Conservation (phyloP, 306 rosid genomes). For the Cajanus cajan region DNA sequence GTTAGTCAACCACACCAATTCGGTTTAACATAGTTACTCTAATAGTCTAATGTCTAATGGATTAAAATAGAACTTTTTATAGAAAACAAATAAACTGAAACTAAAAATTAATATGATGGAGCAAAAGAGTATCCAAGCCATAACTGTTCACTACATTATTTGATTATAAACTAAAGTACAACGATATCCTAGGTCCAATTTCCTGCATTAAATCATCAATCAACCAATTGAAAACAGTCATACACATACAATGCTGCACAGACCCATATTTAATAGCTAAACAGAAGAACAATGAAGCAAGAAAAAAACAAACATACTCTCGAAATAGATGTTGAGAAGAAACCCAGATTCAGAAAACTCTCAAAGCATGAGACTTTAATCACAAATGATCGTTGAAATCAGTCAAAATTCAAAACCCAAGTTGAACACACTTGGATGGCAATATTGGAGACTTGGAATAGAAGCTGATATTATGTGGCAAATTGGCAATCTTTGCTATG, state of each 20-base stretch:
- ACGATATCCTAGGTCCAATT: neutral
- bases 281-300: neutral
- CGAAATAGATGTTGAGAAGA: neutral
- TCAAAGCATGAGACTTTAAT: neutral
- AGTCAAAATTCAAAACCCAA: neutral
- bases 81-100: neutral
- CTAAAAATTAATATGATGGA: neutral
- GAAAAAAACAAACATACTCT: neutral
- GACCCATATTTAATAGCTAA: neutral
- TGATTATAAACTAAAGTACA: neutral
- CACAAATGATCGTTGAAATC: neutral
- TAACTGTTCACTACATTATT: neutral
- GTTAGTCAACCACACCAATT: neutral
- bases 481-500: neutral
- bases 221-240: conserved; percentile 6
- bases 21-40: neutral
- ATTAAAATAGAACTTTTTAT: neutral
- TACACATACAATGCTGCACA: neutral
- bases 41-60: too few relatives aligned
- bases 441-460: neutral
- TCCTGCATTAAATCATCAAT: conserved; percentile 6
- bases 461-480: neutral
- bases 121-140: neutral
- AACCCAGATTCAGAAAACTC: conserved; percentile 28
- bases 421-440: neutral